A percentile compares a stretch with the other conserved stretches of the same genome.
Conservation (phyloP, 495 filamentous ascomycete genomes). For the Penicillium coprophilum region DNA sequence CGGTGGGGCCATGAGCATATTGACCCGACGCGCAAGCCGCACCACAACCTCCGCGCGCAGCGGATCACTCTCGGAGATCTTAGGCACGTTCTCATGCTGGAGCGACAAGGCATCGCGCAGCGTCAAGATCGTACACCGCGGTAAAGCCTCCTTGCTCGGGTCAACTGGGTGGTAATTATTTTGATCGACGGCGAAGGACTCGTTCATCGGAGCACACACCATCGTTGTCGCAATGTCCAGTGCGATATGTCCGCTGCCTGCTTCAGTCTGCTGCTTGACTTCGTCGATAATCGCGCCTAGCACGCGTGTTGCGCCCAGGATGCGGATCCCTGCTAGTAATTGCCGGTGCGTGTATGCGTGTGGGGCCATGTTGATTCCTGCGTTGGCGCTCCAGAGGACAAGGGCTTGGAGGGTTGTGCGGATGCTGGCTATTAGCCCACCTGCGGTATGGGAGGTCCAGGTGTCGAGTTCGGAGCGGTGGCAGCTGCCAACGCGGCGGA, state of each 20-base stretch:
- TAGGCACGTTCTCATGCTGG: conserved; percentile 61
- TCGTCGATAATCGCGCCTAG: conserved; percentile 68
- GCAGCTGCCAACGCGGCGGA: conserved; percentile 62
- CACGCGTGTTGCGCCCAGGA: conserved; percentile 66
- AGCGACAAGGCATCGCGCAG: conserved; percentile 71
- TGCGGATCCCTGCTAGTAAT: conserved; percentile 60
- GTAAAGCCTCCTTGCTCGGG: conserved; percentile 40
- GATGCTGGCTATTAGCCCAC: conserved; percentile 62
- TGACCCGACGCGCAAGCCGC: conserved; percentile 71
- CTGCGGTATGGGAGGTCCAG: conserved; percentile 64
- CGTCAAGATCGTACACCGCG: conserved; percentile 46
- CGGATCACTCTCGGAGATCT: conserved; percentile 59
- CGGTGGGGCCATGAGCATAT: conserved; percentile 52
- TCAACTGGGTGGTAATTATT: conserved; percentile 40
- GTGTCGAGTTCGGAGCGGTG: conserved; percentile 71
- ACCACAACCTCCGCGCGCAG: conserved; percentile 68
- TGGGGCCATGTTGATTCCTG: conserved; percentile 63
- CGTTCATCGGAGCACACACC: conserved; percentile 66
- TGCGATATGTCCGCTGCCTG: conserved; percentile 58
- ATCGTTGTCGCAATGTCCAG: conserved; percentile 75
- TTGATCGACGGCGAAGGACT: conserved; percentile 47
- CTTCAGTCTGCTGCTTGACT: conserved; percentile 55
- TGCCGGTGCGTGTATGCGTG: conserved; percentile 79
- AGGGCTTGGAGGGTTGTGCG: conserved; percentile 66
- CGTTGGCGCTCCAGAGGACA: conserved; percentile 68